These are phyloP conservation scores for Xylona heveae DNA, from an alignment of 495 filamentous ascomycete genomes.

Conservation along the genomic window DNA sequence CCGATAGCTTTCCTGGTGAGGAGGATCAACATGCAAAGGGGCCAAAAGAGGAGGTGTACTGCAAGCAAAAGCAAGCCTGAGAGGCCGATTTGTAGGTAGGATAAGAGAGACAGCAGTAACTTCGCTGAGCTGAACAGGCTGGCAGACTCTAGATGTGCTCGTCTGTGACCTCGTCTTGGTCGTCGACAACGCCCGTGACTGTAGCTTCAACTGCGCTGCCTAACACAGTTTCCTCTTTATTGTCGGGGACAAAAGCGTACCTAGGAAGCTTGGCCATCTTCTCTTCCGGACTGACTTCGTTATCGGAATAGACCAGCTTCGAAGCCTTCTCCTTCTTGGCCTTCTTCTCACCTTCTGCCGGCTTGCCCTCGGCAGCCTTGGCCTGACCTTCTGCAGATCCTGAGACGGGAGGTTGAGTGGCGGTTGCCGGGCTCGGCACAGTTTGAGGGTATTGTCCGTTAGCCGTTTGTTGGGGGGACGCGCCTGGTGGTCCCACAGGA, in stretches of 20 bases:
- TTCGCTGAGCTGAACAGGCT: too few relatives aligned
- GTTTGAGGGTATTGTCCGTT: too few relatives aligned
- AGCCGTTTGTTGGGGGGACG: too few relatives aligned
- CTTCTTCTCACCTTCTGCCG: constrained; percentile 29
- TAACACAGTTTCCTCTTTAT: constrained; percentile 13
- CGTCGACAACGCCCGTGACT: constrained; percentile 8
- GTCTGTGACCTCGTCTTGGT: constrained; percentile 6
- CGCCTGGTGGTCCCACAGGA: constrained; percentile 8
- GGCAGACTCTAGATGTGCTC: too few relatives aligned
- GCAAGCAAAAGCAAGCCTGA: too few relatives aligned
- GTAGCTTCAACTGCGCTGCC: constrained; percentile 8
- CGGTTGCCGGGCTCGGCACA: too few relatives aligned
- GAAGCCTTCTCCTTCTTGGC: constrained; percentile 43
- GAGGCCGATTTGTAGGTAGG: too few relatives aligned
- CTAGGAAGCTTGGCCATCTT: constrained; percentile 58
- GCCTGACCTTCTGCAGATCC: constrained; percentile 5
- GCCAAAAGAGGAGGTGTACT: too few relatives aligned
- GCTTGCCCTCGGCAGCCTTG: constrained; percentile 9
- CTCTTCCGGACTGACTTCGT: constrained; percentile 66
- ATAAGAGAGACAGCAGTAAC: too few relatives aligned
- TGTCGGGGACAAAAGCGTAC: constrained; percentile 46
- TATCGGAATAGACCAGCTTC: constrained; percentile 59
- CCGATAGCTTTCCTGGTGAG: too few relatives aligned
- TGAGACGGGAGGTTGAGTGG: constrained; percentile 3
- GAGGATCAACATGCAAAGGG: too few relatives aligned